Evolutionary conservation across 768 basidiomycete species (phyloP), one percentile per base, ranked within the genome.

Genomic region (Leccinum fibrillosum): DNA sequence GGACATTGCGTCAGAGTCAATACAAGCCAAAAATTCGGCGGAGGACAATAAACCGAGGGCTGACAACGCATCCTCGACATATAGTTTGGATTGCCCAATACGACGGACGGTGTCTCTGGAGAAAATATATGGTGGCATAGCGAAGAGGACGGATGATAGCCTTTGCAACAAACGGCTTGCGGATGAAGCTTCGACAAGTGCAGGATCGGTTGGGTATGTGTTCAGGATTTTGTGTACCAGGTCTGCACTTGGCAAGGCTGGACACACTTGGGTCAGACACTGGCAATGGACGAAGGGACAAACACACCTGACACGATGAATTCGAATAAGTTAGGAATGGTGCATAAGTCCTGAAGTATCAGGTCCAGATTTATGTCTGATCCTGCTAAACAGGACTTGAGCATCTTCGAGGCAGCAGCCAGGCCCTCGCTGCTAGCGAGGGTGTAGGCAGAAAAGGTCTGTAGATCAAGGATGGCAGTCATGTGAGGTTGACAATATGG

Each of bases 141-240:
- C 53, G 52, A 67, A 62, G 1, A 74, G 51, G 55, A 54, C 61
- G 8, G 63, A 57, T 8, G 72, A 71, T 39, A 77, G 56, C n/a
- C 58, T 56, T 9, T 44, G 60, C 34, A 77, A 59, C 23, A 77
- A 45, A n/a, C 44, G 54, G 21, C 49, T 47, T n/a, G 65, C 56
- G 21, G 19, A 54, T 6, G 76, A 75, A 3, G 48, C 17, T 11
- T 49, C 55, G 35, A 72, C 63, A 21, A 59, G 64, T 13, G 62
- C 60, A 8, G 68, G 57, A 42, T 63, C 62, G 1, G 54, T 55
- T 2, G 77, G 78, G 53, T 76, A 79, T 12, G 59, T 53, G 17
- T 68, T 59, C 17, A 78, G 21, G 30, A 80, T 72, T 66, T 64
- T 72, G 35, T 32, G n/a, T 47, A 62, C 56, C 30, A 76, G n/a